Conservation (phyloP, 768 basidiomycete species). For the Tubosaeta brunneosetosa region DNA sequence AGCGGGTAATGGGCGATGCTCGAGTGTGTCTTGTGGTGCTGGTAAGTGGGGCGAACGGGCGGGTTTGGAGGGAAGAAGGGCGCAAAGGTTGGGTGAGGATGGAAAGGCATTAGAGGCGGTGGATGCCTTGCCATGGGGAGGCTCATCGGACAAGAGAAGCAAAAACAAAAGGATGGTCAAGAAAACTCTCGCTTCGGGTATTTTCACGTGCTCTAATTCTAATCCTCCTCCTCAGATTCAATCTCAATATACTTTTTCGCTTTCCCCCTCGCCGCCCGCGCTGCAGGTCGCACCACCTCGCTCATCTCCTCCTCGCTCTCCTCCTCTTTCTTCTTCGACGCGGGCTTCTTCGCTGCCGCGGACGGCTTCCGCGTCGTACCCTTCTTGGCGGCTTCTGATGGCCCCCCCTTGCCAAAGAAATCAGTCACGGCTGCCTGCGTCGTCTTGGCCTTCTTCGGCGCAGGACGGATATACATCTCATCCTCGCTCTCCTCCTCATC, state of each 20-base stretch:
- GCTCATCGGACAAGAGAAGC: constrained; percentile 14
- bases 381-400: constrained; percentile 37
- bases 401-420: constrained; percentile 50
- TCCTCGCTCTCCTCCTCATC: constrained; percentile 39
- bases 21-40: constrained; percentile 50
- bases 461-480: constrained; percentile 41
- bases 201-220: constrained; percentile 28
- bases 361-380: constrained; percentile 47
- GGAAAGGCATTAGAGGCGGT: constrained; percentile 31
- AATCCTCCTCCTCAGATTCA: constrained; percentile 45
- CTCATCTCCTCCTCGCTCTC: constrained; percentile 41
- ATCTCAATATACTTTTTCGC: constrained; percentile 65
- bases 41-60: constrained; percentile 46
- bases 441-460: constrained; percentile 48
- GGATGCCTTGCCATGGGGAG: too few species aligned
- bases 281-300: constrained; percentile 37
- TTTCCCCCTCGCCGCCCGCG: constrained; percentile 45
- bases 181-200: constrained; percentile 10
- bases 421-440: constrained; percentile 47
- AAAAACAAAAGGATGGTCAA: background rate
- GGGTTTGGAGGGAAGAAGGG: constrained; percentile 54
- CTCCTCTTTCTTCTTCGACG: constrained; percentile 34
- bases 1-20: constrained; percentile 64
- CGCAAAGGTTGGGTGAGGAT: constrained; percentile 57
- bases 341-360: constrained; percentile 50